Base-by-base conservation (phyloP, 805 yeast genomes). In the Sugiyamaella valdiviana region DNA sequence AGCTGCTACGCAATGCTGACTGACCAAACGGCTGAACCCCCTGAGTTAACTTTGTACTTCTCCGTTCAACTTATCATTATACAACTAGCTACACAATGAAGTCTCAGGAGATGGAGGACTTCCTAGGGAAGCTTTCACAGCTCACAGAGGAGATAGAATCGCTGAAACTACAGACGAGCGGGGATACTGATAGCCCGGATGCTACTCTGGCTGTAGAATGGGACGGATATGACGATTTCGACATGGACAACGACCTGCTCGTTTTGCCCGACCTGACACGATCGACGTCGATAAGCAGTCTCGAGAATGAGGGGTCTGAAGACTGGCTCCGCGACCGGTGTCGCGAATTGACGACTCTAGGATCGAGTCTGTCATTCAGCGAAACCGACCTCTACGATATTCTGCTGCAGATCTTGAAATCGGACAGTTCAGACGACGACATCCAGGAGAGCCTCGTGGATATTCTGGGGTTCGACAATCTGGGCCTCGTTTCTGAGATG, bases 401-500 rank as follows among this genome's bases (percentile, higher is more conserved):
- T 21, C 43, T 55, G 14, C 9, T 49, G 20, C 52, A 45, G 5
- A 42, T 45, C 17, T 43, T 56, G 19, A 35, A 44, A 19, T 53
- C 56, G 3, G 42, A 42, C 4, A 55, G 67, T 6, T 66, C 73
- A 7, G 83, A 80, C 38, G 84, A 78, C 32, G 80, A 77, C 36
- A 59, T 85, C 10, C 96, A 90, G 59, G 79, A 85, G 5, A 68
- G 78, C 5, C 66, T 93, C 38, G 80, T 87, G 51, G 96, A 89
- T 62, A 71, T 86, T 6, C 64, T 93, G 1, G 99, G 99, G 0
- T 84, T 80, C 57, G 96, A 88, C 21, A 85, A 87, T 60, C 75
- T 93, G 52, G 96, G 88, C 46, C 65, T 90, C 44, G 85, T 90
- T 7, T 74, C 88, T 1, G 75, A 72, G 40, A 66, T 88, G 10